Percentiles rank a stretch among this genome's conserved stretches.
Evolutionary conservation across 306 rosid genomes (phyloP).

Genomic region (Urtica urens): DNA sequence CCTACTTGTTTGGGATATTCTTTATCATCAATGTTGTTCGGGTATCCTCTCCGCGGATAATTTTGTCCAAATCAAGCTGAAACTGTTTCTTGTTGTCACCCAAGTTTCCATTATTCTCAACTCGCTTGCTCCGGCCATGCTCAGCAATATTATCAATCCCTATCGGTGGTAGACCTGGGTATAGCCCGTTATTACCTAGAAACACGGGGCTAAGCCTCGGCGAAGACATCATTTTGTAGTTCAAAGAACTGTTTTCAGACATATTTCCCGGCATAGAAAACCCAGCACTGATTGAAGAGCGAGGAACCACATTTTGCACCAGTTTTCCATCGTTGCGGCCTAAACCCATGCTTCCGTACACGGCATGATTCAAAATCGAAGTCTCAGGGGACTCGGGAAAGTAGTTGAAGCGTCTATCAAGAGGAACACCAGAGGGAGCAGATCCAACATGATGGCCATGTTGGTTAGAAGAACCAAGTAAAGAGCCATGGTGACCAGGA

Average conservation of each 20-base stretch:
- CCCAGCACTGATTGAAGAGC: constrained; percentile 37
- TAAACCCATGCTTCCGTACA: constrained; percentile 45
- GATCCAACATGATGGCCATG: constrained; percentile 81
- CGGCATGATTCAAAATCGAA: constrained; percentile 38
- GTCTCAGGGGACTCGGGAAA: constrained; percentile 72
- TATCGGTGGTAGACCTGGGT: constrained; percentile 37
- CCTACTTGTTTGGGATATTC: constrained; percentile 93
- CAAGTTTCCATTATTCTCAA: constrained; percentile 53
- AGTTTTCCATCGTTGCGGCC: constrained; percentile 50
- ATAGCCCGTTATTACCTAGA: constrained; percentile 51
- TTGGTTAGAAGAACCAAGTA: constrained; percentile 41
- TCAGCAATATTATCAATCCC: constrained; percentile 51
- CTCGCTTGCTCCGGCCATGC: constrained; percentile 47
- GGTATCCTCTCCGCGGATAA: constrained; percentile 53
- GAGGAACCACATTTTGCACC: constrained; percentile 42
- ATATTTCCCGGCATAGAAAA: constrained; percentile 45
- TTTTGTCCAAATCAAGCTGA: constrained; percentile 87
- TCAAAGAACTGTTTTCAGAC: constrained; percentile 48
- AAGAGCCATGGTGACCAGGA: constrained; percentile 38
- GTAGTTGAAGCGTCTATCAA: constrained; percentile 53
- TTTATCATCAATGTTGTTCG: constrained; percentile 92
- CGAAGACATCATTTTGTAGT: constrained; percentile 57
- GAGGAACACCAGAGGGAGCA: constrained; percentile 80
- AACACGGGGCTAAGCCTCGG: constrained; percentile 56
- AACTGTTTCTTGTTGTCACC: constrained; percentile 65